phyloP scores from a whole-genome alignment of 495 filamentous ascomycete genomes.

The Alectoria sarmentosa region DNA sequence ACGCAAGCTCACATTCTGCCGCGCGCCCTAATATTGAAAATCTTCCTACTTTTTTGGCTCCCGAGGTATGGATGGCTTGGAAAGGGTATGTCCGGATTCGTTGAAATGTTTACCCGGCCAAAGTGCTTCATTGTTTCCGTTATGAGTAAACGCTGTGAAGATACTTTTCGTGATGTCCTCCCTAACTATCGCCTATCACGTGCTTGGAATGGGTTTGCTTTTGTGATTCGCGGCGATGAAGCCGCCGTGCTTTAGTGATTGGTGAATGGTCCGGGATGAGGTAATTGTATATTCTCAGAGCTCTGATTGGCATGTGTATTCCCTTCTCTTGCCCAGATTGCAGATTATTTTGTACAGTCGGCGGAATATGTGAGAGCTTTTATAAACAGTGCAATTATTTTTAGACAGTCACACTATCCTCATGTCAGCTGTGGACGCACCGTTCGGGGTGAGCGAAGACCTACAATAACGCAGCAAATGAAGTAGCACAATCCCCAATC shows the following conservation, averaged over 20 bases:
- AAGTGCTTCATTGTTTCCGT: constrained; percentile 18
- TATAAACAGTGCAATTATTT: constrained; percentile 10
- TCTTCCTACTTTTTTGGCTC: constrained; percentile 2
- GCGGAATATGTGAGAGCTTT: not conserved
- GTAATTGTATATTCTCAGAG: constrained; percentile 12
- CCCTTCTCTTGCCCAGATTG: not conserved
- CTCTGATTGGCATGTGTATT: constrained; percentile 13
- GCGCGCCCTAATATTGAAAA: constrained; percentile 11
- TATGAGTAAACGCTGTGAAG: not conserved
- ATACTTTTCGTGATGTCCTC: constrained; percentile 1
- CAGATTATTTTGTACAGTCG: constrained; percentile 1
- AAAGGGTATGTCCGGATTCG: constrained; percentile 8
- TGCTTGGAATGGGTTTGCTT: constrained; percentile 1
- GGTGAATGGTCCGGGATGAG: constrained; percentile 12
- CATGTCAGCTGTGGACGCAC: not conserved
- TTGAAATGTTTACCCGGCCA: constrained; percentile 10
- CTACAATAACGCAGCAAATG: constrained; percentile 1
- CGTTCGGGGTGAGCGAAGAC: not conserved
- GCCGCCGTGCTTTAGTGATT: constrained; percentile 5
- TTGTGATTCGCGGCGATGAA: constrained; percentile 13
- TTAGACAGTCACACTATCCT: not conserved
- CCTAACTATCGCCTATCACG: constrained; percentile 14
- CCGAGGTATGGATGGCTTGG: constrained; percentile 3
- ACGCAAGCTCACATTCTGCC: constrained; percentile 24
- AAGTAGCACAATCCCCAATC: constrained; percentile 16